Conservation (phyloP, 306 rosid species). For the Inga oerstediana region DNA sequence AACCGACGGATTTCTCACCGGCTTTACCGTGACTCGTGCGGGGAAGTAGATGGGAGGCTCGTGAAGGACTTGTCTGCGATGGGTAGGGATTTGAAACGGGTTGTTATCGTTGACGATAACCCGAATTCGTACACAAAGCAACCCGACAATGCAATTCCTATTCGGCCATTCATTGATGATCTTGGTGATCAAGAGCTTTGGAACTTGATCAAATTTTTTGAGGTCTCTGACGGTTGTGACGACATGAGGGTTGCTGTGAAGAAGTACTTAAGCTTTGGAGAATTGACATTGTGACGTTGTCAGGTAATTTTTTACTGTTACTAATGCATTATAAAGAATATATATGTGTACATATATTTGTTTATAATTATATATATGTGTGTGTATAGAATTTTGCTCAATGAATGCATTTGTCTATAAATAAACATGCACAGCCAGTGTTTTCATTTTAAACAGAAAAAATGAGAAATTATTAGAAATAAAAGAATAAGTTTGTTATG, state of each 20-base stretch:
- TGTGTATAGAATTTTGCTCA: background rate
- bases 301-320: background rate
- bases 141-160: conserved; percentile 74
- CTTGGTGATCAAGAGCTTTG: conserved; percentile 61
- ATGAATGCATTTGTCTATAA: background rate
- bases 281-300: background rate
- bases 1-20: conserved; percentile 61
- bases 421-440: background rate
- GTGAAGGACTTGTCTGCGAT: conserved; percentile 71
- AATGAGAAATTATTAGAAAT: background rate
- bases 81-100: conserved; percentile 70
- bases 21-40: conserved; percentile 76
- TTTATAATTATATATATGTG: background rate
- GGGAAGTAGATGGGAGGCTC: conserved; percentile 56
- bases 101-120: conserved; percentile 81
- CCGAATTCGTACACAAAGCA: conserved; percentile 67
- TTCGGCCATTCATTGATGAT: conserved; percentile 67
- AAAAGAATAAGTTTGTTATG: too few species aligned
- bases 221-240: conserved; percentile 48
- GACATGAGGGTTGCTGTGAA: conserved; percentile 84
- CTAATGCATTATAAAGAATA: background rate
- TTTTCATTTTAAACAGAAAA: background rate
- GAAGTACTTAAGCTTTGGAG: conserved; percentile 19
- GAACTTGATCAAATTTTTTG: conserved; percentile 60
- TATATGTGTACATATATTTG: background rate